Base-by-base conservation (phyloP, 129 eudicot genomes). In the Lonicera japonica region DNA sequence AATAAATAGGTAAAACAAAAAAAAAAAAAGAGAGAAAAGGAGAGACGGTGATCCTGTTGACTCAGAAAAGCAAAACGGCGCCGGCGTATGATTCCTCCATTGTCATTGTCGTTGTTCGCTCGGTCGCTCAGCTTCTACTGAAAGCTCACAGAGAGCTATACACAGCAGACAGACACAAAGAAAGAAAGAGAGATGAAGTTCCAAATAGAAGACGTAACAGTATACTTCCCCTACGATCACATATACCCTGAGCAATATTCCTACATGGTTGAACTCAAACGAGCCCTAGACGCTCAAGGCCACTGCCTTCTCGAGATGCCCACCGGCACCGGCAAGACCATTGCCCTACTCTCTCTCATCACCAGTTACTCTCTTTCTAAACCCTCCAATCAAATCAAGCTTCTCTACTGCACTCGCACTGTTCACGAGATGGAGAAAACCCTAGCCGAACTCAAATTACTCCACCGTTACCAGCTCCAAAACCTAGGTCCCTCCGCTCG, bases 371-470 rank as follows among this genome's bases (percentile, higher is more conserved):
- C 86, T 13, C 79, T 94, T 22, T 88, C 95, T 2, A 94, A 94
- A 41, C 95, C 92, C 0, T 80, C 86, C 9, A 85, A 82, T 41
- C 96, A 91, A 0, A 65, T 88, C 14, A 88, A 85, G 51, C 81
- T 94, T 11, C 63, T 94, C 10, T 94, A 94, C 77, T 94, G 99
- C 21, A 94, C 99, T n/a, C 91, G 96, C 11, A 94, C 99, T 0
- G 99, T 94, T 21, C 99, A 94, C 78, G 99, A 94, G 70, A 94
- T 94, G 99, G 99, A 94, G 76, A 94, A 94, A 81, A 94, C 99
- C 63, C 83, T 94, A 20, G 95, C 83, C 7, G 99, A 94, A 57
- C 81, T 88, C 55, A 88, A 79, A 54, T 72, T 80, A 0, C 65
- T 88, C 25, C 80, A 85, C 34, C 66, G 66, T 53, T 94, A 88